phyloP scores from a whole-genome alignment of 441 rosid species.

The Eruca vesicaria region DNA sequence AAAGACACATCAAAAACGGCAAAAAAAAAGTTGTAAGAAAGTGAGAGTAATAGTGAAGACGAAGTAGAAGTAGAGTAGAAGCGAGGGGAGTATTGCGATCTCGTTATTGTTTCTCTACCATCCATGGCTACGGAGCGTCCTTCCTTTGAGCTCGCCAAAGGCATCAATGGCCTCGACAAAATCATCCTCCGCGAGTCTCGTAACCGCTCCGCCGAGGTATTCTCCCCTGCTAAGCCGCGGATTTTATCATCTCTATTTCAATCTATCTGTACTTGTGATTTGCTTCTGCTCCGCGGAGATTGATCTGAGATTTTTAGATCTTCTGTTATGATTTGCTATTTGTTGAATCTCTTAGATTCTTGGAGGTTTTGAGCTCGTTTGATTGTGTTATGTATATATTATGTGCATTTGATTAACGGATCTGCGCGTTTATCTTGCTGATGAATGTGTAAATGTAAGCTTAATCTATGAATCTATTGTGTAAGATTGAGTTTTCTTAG shows the following conservation, averaged over 20 bases:
- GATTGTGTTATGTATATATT: background rate
- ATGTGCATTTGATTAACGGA: background rate
- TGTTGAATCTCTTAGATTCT: conserved; percentile 17
- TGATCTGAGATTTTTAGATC: conserved; percentile 12
- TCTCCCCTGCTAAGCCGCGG: too few species aligned
- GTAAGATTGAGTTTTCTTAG: background rate
- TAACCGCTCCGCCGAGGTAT: conserved; percentile 74
- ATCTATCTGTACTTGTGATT: too few species aligned
- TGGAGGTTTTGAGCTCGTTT: background rate
- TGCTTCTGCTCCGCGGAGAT: background rate
- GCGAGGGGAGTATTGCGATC: conserved; percentile 2
- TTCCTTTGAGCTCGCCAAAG: conserved; percentile 48
- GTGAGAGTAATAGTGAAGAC: background rate
- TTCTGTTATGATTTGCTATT: conserved; percentile 1
- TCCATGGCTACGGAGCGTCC: conserved; percentile 45
- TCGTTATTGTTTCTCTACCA: background rate
- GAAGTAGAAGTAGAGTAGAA: conserved; percentile 19
- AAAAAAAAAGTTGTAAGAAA: too few species aligned
- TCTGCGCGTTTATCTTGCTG: conserved; percentile 3
- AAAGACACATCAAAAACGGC: too few species aligned
- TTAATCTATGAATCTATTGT: background rate
- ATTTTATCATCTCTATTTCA: too few species aligned
- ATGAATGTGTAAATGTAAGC: conserved; percentile 2
- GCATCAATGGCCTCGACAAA: conserved; percentile 68
- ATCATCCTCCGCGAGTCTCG: conserved; percentile 68